Evolutionary conservation across 257 asterid genomes (phyloP), one percentile per base, ranked within the genome.

Genomic region (Lycium ferocissimum): DNA sequence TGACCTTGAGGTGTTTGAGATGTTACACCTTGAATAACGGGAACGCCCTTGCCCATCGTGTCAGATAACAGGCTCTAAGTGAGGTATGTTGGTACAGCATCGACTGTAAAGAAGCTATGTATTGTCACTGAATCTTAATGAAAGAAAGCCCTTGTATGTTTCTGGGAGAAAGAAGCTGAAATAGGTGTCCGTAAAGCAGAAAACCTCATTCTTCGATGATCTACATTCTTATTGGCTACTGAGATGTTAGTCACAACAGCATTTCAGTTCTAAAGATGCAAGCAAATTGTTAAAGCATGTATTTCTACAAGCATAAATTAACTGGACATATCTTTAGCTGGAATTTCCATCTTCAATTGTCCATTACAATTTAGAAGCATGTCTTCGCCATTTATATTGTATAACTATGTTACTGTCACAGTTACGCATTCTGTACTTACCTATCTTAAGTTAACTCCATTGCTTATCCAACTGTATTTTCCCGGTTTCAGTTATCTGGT

Each of bases 401-500:
- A 33, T 26, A 6, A 78, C 0, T 22, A 56, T 76, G 26, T 14
- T 22, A 3, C 20, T 12, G 3, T 75, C 0, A 8, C 7, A 22
- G 62, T 70, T 70, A 9, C 5, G 5, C 2, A 9, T 12, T 71
- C 33, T 72, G 22, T 62, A 72, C 37, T 5, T 59, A 22, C 20
- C 6, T 81, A 65, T 18, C 13, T 45, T 35, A 40, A 20, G 2
- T 22, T 45, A 35, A 82, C 59, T 57, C 57, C 65, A 18, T 37
- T 61, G 86, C 53, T 83, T 2, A 84, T 13, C 73, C 54, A 9
- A 7, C 40, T 65, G 9, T 81, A 43, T 47, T 51, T 79, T 85
- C 22, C 12, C 67, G 81, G 67, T 76, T 86, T 47, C 82, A 95
- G 99, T 81, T 96, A 83, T 84, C 92, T 69, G 95, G 96, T 72